These are phyloP conservation scores for Blastobotrys chiropterorum DNA, from an alignment of 805 yeast genomes.

Conservation along the genomic window DNA sequence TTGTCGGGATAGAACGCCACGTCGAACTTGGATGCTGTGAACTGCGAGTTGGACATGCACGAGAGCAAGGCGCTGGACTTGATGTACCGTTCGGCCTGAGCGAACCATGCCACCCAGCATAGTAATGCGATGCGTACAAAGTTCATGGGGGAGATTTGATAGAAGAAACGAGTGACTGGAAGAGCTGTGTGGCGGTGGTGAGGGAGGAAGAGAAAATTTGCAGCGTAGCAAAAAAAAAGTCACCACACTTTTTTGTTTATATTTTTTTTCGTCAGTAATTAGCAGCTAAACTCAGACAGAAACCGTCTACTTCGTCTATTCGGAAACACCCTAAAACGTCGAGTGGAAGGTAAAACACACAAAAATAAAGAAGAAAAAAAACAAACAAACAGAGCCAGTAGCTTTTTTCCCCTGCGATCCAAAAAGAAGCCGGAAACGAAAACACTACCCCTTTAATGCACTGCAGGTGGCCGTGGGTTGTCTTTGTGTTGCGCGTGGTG, in stretches of 20 bases:
- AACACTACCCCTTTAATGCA: background rate
- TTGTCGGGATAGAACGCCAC: conserved; percentile 67
- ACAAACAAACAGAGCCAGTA: background rate
- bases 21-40: conserved; percentile 78
- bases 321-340: background rate
- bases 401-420: background rate
- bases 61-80: conserved; percentile 68
- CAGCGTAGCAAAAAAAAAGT: background rate
- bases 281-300: background rate
- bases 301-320: background rate
- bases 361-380: no score
- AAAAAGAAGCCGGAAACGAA: background rate
- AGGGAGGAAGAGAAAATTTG: background rate
- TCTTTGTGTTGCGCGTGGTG: background rate
- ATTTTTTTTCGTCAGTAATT: background rate
- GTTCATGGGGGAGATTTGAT: no score
- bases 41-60: conserved; percentile 85
- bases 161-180: background rate
- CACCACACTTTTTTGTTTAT: background rate
- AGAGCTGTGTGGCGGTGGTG: background rate
- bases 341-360: background rate
- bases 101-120: conserved; percentile 4
- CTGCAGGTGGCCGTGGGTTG: no score
- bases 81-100: conserved; percentile 29
- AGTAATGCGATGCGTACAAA: background rate